These are phyloP conservation scores for Cyberlindnera misumaiensis DNA, from an alignment of 805 yeast species.

Conservation along the genomic window DNA sequence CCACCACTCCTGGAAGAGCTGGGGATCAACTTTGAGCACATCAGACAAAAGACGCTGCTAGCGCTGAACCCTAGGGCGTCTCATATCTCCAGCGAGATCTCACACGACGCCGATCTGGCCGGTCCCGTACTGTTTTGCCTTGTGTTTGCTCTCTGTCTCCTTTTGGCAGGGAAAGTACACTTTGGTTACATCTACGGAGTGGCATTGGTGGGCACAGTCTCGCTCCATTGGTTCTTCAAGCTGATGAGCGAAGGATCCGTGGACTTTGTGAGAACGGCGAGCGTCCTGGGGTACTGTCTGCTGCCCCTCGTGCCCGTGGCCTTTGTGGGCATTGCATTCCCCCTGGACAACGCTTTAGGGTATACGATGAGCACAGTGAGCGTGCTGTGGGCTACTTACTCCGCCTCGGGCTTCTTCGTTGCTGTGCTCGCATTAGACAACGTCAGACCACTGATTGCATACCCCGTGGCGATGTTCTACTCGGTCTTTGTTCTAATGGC, in stretches of 20 bases:
- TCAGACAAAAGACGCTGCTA: slow-evolving; percentile 74
- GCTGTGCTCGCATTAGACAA: slow-evolving; percentile 75
- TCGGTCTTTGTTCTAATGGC: slow-evolving; percentile 95
- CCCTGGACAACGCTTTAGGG: slow-evolving; percentile 70
- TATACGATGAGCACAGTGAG: slow-evolving; percentile 59
- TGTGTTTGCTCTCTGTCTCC: slow-evolving; percentile 73
- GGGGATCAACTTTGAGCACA: slow-evolving; percentile 88
- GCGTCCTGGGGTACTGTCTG: slow-evolving; percentile 90
- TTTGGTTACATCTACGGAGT: slow-evolving; percentile 97
- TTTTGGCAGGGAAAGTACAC: slow-evolving; percentile 89
- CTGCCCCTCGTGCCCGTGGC: slow-evolving; percentile 80
- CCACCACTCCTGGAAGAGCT: slow-evolving; percentile 87
- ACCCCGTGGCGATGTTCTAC: slow-evolving; percentile 87
- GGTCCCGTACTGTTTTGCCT: slow-evolving; percentile 91
- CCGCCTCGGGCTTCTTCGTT: slow-evolving; percentile 90
- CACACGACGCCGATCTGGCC: slow-evolving; percentile 88
- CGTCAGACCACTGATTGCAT: slow-evolving; percentile 86
- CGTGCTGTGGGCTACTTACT: slow-evolving; percentile 85
- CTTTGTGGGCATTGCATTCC: slow-evolving; percentile 51
- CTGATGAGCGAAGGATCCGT: slow-evolving; percentile 65
- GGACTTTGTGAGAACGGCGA: slow-evolving; percentile 67
- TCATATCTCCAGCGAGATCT: slow-evolving; percentile 57
- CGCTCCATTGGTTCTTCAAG: slow-evolving; percentile 78
- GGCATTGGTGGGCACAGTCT: slow-evolving; percentile 82
- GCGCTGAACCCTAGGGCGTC: slow-evolving; percentile 65